Evolutionary conservation across 2,329 filamentous ascomycete species (phyloP), one percentile per base, ranked within the genome.

Genomic region (Penicillium sp.): DNA sequence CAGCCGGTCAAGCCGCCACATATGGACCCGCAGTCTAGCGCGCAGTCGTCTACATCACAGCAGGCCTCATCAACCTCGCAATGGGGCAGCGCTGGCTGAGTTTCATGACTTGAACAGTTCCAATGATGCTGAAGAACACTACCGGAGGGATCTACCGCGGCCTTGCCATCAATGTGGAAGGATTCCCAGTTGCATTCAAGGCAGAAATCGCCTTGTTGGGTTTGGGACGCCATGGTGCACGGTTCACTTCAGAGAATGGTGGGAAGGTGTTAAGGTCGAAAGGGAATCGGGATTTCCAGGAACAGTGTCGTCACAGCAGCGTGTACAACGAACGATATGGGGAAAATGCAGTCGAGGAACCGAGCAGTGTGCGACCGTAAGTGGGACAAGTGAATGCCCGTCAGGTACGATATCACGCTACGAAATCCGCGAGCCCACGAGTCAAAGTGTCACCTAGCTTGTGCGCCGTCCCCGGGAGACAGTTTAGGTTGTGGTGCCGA

Each of bases 1-100:
- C 76, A 78, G 37, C 75, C 74, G 19, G 73, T 67, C 51, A 76
- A 77, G 41, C 74, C 74, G 52, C 77, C 75, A 59, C 76, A 78
- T 21, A 74, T 66, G 12, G 76, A 77, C 19, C 68, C 69, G 54
- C 76, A 77, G 47, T 71, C 69, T 58, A 72, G 59, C 29, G 73
- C 42, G 50, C 72, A 75, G 49, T 69, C 66, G 45, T 77, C 74
- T 35, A 69, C 69, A 50, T 76, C 71, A 60, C 76, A 78, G 59
- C 75, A 78, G 23, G 71, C 66, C 52, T 73, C 70, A 25, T 76
- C 71, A 17, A 67, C 62, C 38, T 67, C 63, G 50, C 69, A 75
- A 31, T 60, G 58, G 15, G 61, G 58, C 21, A 69, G 62, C 10
- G 66, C 60, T 45, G 65, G 47, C 38, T 72, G 68, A 31, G 72